phyloP scores from a whole-genome alignment of 768 basidiomycete species.

The Termitomyces sp. region DNA sequence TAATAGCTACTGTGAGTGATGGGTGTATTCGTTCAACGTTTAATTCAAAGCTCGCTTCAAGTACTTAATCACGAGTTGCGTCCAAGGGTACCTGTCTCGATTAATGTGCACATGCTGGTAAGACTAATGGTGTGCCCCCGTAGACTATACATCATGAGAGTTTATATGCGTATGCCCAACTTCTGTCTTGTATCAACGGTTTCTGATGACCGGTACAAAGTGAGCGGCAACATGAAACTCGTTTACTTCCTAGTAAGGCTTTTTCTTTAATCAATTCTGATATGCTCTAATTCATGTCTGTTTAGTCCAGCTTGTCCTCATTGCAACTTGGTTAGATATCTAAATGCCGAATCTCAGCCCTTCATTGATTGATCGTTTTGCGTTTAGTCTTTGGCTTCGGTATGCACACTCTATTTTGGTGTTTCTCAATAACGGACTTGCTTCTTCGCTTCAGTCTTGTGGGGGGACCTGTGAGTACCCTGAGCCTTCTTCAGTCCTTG shows the following conservation, averaged over 20 bases:
- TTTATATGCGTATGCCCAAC: conserved; percentile 3
- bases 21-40: neutral
- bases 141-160: conserved; percentile 9
- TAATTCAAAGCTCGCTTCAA: neutral
- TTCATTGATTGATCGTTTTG: neutral
- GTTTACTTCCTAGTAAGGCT: conserved; percentile 2
- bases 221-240: conserved; percentile 7
- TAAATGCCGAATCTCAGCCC: neutral
- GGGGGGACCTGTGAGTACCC: conserved; percentile 7
- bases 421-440: neutral
- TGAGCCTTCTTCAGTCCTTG: too few relatives aligned
- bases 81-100: conserved; percentile 3
- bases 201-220: neutral
- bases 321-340: conserved; percentile 2
- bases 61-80: conserved; percentile 9
- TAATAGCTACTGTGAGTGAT: conserved; percentile 8
- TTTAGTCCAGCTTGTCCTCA: conserved; percentile 1
- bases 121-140: neutral
- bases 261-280: neutral
- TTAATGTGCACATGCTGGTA: neutral
- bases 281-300: neutral
- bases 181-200: neutral
- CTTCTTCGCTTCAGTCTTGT: neutral
- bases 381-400: conserved; percentile 6
- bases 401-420: neutral